phyloP scores from a whole-genome alignment of 176 grass and related monocot species.

The Panicum miliaceum region DNA sequence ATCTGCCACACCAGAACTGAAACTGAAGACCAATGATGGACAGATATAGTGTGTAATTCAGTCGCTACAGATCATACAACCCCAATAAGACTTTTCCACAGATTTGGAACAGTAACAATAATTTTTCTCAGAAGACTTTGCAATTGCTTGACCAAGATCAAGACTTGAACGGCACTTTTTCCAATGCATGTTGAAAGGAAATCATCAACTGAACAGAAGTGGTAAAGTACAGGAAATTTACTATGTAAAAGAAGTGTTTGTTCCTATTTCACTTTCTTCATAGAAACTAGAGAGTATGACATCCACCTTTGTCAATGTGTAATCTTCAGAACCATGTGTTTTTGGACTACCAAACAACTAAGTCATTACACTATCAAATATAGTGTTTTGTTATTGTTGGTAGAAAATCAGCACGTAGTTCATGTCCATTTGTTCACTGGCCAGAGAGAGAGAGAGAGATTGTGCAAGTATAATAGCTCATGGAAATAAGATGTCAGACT shows the following conservation, averaged over 20 bases:
- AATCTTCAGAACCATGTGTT: neutral
- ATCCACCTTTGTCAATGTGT: neutral
- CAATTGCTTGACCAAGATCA: constrained; percentile 48
- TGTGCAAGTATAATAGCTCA: neutral
- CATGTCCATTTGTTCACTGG: neutral
- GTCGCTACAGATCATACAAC: constrained; percentile 33
- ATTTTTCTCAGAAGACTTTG: constrained; percentile 13
- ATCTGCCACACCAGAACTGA: constrained; percentile 37
- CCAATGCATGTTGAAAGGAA: constrained; percentile 15
- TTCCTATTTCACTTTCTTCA: constrained; percentile 21
- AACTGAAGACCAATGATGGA: constrained; percentile 38
- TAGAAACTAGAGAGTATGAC: constrained; percentile 1
- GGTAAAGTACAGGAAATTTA: neutral
- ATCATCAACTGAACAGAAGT: constrained; percentile 7
- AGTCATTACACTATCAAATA: neutral
- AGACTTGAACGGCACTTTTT: constrained; percentile 4
- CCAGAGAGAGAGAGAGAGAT: neutral
- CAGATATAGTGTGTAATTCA: constrained; percentile 16
- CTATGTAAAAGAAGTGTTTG: neutral
- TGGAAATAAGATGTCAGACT: constrained; percentile 23
- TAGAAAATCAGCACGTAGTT: neutral
- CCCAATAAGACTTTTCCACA: constrained; percentile 32
- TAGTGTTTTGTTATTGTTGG: constrained; percentile 30
- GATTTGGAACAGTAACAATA: constrained; percentile 25
- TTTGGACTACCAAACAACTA: neutral